phyloP scores from a whole-genome alignment of 2,329 filamentous ascomycete species.

The Gaeumannomyces sp. region DNA sequence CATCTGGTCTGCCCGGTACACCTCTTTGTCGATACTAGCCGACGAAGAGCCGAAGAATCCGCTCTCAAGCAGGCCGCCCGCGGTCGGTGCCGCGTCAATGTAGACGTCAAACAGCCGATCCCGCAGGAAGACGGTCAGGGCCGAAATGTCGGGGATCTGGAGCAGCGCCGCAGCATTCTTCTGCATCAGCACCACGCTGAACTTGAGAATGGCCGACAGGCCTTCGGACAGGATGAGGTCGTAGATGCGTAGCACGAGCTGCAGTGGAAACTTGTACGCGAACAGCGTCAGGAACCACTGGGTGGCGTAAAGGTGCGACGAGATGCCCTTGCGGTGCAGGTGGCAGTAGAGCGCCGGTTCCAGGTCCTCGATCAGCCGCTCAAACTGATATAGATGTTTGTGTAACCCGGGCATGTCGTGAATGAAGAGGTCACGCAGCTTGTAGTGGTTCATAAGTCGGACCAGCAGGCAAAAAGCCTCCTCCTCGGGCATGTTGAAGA shows the following conservation, averaged over 20 bases:
- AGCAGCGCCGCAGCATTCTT: constrained; percentile 79
- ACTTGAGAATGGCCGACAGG: constrained; percentile 86
- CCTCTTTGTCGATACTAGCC: constrained; percentile 84
- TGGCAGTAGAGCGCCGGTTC: constrained; percentile 95
- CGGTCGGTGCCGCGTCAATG: constrained; percentile 87
- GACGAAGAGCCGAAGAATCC: constrained; percentile 95
- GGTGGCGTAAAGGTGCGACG: constrained; percentile 89
- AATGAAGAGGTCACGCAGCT: constrained; percentile 85
- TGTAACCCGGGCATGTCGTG: constrained; percentile 96
- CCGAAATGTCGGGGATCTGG: constrained; percentile 83
- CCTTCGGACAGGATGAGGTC: constrained; percentile 93
- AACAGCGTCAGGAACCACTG: constrained; percentile 99
- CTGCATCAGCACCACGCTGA: constrained; percentile 92
- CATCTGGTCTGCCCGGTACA: constrained; percentile 90
- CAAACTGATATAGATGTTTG: constrained; percentile 89
- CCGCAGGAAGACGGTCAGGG: constrained; percentile 83
- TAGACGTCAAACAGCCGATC: constrained; percentile 95
- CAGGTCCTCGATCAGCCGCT: constrained; percentile 84
- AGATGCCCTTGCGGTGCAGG: constrained; percentile 78
- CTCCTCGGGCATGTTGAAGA: constrained; percentile 98
- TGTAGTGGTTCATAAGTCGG: constrained; percentile 93
- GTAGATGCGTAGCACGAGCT: constrained; percentile 93
- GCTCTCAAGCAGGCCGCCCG: constrained; percentile 88
- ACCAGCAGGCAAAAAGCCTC: constrained; percentile 94
- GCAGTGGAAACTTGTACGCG: constrained; percentile 92